Conservation (phyloP, 2,329 filamentous ascomycete genomes). For the Apiospora koreana region DNA sequence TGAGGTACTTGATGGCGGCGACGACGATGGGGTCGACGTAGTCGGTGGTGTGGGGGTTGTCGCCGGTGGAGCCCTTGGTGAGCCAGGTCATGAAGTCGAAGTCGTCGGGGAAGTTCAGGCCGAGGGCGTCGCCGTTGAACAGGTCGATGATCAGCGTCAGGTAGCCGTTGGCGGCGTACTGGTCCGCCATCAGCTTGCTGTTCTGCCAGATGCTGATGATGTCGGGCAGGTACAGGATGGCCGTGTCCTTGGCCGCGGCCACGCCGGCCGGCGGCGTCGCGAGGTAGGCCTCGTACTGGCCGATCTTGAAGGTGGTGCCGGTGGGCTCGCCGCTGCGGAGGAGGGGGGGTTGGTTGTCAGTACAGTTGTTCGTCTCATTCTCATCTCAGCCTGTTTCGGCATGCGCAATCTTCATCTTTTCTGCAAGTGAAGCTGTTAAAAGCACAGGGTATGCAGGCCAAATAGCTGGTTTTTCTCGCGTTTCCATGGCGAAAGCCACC, state of each 20-base stretch:
- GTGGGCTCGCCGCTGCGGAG: slow-evolving; percentile 46
- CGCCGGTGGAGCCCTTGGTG: slow-evolving; percentile 44
- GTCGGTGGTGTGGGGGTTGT: slow-evolving; percentile 49
- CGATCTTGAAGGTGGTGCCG: slow-evolving; percentile 48
- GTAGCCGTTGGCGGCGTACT: slow-evolving; percentile 74
- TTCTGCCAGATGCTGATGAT: slow-evolving; percentile 59
- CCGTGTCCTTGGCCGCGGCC: slow-evolving; percentile 39
- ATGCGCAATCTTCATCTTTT: too few species aligned
- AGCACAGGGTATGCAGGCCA: too few species aligned
- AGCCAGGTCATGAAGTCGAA: slow-evolving; percentile 48
- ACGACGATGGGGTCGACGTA: slow-evolving; percentile 50
- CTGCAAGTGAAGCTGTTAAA: too few species aligned
- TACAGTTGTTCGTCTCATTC: background rate
- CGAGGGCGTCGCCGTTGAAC: slow-evolving; percentile 66
- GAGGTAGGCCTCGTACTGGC: slow-evolving; percentile 51
- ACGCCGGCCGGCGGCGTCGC: slow-evolving; percentile 43
- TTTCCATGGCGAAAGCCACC: too few species aligned
- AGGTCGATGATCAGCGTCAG: slow-evolving; percentile 68
- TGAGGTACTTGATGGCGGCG: slow-evolving; percentile 57
- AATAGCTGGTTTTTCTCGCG: too few species aligned
- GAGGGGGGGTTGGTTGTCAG: background rate
- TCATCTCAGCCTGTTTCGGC: background rate
- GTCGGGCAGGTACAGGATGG: slow-evolving; percentile 50
- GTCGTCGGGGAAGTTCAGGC: slow-evolving; percentile 47
- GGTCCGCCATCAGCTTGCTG: slow-evolving; percentile 69